Evolutionary conservation across 805 yeast species (phyloP), one percentile per base, ranked within the genome.

Genomic region (Yamadazyma kitorensis): DNA sequence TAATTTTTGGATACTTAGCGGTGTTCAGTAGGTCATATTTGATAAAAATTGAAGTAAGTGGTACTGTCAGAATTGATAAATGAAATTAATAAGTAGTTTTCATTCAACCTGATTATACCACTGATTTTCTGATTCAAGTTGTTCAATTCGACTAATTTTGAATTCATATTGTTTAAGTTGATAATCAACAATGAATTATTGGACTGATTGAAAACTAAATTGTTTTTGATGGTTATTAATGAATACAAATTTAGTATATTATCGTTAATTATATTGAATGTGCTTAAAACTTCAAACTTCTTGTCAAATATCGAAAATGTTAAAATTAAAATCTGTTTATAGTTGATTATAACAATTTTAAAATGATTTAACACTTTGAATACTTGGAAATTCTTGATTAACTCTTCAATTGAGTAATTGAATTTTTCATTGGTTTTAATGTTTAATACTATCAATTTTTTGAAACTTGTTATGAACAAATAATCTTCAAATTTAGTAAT

Each of bases 391-490:
- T 43, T 43, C 25, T 34, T 40, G 13, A 43, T 40, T 7, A 40
- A 14, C 24, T 40, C 48, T 12, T 28, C 33, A 25, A 24, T 16
- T 4, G n/a, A n/a, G 22, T 32, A 43, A 8, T 24, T 31, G 13
- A 26, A 36, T 22, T 32, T 35, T 15, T 34, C 36, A 31, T 40
- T 37, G 4, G 35, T 34, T 5, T 28, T 24, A 6, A 38, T 18
- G 22, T 43, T 43, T 14, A 43, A 11, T 4, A 38, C 22, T 3
- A 38, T 40, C 15, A 43, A 17, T 20, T 35, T 43, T 25, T 36
- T 43, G 26, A 33, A 43, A 24, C 48, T 43, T 17, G 38, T 29
- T 6, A 40, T 36, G 29, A 43, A 37, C 6, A 43, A 27, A 20
- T 24, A 38, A 4, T 40, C 31, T 15, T 27, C 14, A 9, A 34